phyloP scores from a whole-genome alignment of 2,329 filamentous ascomycete genomes.

The Cercospora citrullina region DNA sequence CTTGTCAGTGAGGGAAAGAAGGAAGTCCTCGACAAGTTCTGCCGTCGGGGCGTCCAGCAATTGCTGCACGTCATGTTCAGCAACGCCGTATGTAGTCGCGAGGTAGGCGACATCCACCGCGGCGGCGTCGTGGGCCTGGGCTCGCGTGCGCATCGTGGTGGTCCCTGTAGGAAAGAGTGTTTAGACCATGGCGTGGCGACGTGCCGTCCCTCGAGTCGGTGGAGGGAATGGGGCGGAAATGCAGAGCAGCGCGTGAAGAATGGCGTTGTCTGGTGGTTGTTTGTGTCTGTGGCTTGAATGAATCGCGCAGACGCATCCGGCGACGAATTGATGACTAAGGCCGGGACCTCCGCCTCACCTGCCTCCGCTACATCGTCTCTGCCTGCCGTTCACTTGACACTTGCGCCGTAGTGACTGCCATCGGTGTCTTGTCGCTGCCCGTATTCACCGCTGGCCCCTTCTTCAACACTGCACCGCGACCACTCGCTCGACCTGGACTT shows the following conservation, averaged over 20 bases:
- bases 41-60: constrained; percentile 68
- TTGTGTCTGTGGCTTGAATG: constrained; percentile 6
- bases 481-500: constrained; percentile 27
- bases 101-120: constrained; percentile 71
- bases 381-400: background rate
- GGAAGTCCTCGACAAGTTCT: constrained; percentile 73
- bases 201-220: background rate
- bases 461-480: background rate
- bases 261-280: constrained; percentile 5
- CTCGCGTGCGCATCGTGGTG: constrained; percentile 51
- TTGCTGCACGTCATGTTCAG: constrained; percentile 62
- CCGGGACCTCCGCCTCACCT: background rate
- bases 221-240: background rate
- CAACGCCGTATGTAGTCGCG: constrained; percentile 68
- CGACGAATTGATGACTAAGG: constrained; percentile 1
- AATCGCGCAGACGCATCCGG: constrained; percentile 6
- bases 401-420: background rate
- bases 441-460: background rate
- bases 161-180: background rate
- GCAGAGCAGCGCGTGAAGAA: constrained; percentile 1
- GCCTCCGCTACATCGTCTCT: background rate
- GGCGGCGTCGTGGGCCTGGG: constrained; percentile 49
- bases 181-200: constrained; percentile 22
- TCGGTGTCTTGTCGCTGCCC: background rate
- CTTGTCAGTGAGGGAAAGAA: constrained; percentile 73